Base-by-base conservation (phyloP, 495 filamentous ascomycete genomes). In the Aspergillus kassunensis region DNA sequence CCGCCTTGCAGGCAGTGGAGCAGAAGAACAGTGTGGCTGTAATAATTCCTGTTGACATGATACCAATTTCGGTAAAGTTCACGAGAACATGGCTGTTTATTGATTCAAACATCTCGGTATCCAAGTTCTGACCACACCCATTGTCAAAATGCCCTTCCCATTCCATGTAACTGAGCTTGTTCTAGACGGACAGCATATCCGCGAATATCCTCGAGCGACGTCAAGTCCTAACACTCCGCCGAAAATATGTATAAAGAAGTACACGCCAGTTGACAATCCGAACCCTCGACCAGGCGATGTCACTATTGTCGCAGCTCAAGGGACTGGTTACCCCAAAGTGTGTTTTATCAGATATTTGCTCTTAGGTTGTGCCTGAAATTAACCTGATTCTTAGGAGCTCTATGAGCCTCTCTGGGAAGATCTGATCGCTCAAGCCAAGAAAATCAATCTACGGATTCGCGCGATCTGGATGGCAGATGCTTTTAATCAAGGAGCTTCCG, bases 391-490 rank as follows among this genome's bases (percentile, higher is more conserved):
- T 40, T 47, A 86, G 79, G 87, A 85, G 66, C 68, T 88, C 6
- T 91, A 90, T 64, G 88, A 91, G 60, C 84, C 87, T 1, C 68
- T 90, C 5, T 91, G 83, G 79, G 83, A 82, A 30, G 83, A 89
- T n/a, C n/a, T n/a, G n/a, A n/a, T n/a, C n/a, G 30, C 60, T 90
- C 0, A 62, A 80, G 43, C 44, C 48, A 35, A 48, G 1, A 57
- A 57, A 7, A 6, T 37, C 3, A 50, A 43, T 6, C 66, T 80
- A 41, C 64, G 72, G 19, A 71, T 77, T n/a, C 62, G 68, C 21
- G 64, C 72, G 24, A 86, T 91, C 53, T 90, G 85, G 85, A 85
- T 89, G 35, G 81, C 83, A 40, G 87, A 91, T 66, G 67, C 77
- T 16, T 72, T 78, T 16, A 71, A 83, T 44, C 85, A 89, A 60